phyloP scores from a whole-genome alignment of 2,329 filamentous ascomycete genomes.

The Davidsoniella eucalypti region DNA sequence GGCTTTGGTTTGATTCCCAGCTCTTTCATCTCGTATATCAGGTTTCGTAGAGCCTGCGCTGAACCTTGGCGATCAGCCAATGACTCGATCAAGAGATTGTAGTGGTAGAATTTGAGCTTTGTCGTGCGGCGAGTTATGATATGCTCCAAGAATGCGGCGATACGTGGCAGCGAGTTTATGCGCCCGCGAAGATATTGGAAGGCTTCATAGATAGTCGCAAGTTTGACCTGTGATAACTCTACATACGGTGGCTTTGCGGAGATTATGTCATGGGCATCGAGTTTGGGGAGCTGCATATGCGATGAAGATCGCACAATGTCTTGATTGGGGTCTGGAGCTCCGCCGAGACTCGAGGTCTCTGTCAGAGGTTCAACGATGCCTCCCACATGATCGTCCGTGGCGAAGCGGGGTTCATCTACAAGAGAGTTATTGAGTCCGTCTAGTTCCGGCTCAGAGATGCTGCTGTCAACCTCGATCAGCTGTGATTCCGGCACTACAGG shows the following conservation, averaged over 20 bases:
- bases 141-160: constrained; percentile 32
- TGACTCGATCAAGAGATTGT: constrained; percentile 57
- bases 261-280: neutral
- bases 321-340: neutral
- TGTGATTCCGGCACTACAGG: too few species aligned
- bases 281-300: neutral
- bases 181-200: constrained; percentile 25
- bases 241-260: constrained; percentile 2
- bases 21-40: constrained; percentile 58
- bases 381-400: too few species aligned
- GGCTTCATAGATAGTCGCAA: constrained; percentile 29
- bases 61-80: constrained; percentile 55
- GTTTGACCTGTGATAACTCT: constrained; percentile 20
- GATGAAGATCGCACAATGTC: too few species aligned
- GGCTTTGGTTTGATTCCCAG: constrained; percentile 46
- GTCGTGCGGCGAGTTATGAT: constrained; percentile 40
- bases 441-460: too few species aligned
- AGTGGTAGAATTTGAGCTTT: constrained; percentile 41
- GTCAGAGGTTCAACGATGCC: too few species aligned
- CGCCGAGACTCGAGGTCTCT: neutral
- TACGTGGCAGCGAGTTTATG: constrained; percentile 13
- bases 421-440: too few species aligned
- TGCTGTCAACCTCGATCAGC: too few species aligned
- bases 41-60: constrained; percentile 38
- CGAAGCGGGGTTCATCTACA: too few species aligned